phyloP scores from a whole-genome alignment of 176 grass and related monocot species.

The Leersia perrieri region DNA sequence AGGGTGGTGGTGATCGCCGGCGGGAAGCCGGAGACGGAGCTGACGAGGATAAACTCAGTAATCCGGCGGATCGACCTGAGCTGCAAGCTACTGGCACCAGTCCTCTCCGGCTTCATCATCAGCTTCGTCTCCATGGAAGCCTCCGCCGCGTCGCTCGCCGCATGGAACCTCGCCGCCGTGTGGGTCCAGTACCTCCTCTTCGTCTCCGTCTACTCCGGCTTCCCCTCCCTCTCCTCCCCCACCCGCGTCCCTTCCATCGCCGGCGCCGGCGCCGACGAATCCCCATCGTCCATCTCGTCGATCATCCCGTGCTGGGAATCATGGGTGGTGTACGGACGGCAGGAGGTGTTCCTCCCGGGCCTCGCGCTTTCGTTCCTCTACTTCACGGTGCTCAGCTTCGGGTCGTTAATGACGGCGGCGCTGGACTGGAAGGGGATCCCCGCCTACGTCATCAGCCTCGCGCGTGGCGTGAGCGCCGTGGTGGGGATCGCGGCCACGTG shows the following conservation, averaged over 20 bases:
- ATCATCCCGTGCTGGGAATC: conserved; percentile 69
- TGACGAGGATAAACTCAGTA: conserved; percentile 85
- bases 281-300: no score
- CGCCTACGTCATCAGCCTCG: conserved; percentile 74
- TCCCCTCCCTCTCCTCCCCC: conserved; percentile 75
- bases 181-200: conserved; percentile 81
- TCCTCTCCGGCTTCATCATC: conserved; percentile 73
- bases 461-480: conserved; percentile 61
- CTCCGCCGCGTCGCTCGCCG: conserved; percentile 57
- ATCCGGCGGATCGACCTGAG: conserved; percentile 85
- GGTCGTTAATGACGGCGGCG: conserved; percentile 83
- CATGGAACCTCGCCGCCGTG: conserved; percentile 67
- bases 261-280: conserved; percentile 20
- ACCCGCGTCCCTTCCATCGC: no score
- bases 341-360: conserved; percentile 80
- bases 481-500: conserved; percentile 76
- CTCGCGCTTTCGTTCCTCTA: conserved; percentile 80
- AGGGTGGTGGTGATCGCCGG: conserved; percentile 89
- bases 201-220: conserved; percentile 65
- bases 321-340: conserved; percentile 67
- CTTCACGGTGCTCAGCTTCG: conserved; percentile 87
- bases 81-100: conserved; percentile 89
- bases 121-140: conserved; percentile 78
- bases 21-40: conserved; percentile 33
- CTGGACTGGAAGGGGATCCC: conserved; percentile 91